A percentile compares a stretch with the other conserved stretches of the same genome.
Conservation (phyloP, 2,329 filamentous ascomycete species). For the Colletotrichum australisinense region DNA sequence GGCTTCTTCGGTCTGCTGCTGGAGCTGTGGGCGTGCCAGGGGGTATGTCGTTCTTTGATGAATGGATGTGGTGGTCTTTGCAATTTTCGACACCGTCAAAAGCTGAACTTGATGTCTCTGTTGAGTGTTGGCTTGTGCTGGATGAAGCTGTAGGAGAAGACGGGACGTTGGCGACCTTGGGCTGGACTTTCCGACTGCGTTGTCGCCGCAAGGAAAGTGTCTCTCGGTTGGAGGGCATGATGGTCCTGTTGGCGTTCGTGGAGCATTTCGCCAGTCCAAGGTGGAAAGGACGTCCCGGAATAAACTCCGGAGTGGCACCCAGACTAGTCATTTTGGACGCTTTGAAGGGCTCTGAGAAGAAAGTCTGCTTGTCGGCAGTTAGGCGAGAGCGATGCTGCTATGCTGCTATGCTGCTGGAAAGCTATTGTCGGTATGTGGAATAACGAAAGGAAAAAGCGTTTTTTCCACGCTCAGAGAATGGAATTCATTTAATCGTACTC, state of each 20-base stretch:
- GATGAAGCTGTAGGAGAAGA: background rate
- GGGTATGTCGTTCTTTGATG: background rate
- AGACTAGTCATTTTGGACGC: background rate
- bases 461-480: background rate
- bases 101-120: background rate
- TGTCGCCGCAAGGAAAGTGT: background rate
- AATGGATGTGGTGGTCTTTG: background rate
- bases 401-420: background rate
- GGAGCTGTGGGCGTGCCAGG: constrained; percentile 3
- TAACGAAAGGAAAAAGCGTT: background rate
- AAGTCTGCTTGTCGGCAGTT: background rate
- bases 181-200: background rate
- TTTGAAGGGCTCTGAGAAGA: background rate
- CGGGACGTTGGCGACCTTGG: background rate
- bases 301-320: background rate
- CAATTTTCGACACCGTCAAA: constrained; percentile 1
- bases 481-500: background rate
- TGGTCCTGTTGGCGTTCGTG: background rate
- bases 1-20: constrained; percentile 5
- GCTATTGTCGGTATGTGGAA: background rate
- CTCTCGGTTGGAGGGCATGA: background rate
- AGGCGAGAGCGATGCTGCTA: constrained; percentile 1
- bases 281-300: constrained; percentile 9
- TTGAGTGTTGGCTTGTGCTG: background rate
- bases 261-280: background rate